Percentiles rank a stretch among this genome's conserved stretches.
Conservation (phyloP, 495 filamentous ascomycete genomes). For the Tuber borchii region DNA sequence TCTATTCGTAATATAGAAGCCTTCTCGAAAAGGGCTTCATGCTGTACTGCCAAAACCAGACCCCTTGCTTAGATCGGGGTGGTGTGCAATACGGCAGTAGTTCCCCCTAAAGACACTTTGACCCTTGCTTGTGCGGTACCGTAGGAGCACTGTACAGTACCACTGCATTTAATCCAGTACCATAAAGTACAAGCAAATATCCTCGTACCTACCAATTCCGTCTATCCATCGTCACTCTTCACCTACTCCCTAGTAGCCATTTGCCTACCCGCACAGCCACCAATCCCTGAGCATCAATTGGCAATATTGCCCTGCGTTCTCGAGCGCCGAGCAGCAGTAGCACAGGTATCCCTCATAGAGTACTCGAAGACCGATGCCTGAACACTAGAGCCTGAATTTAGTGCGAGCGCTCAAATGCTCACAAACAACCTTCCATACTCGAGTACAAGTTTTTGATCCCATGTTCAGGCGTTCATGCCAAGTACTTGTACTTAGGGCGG, state of each 20-base stretch:
- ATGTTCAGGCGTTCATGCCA: too few relatives aligned
- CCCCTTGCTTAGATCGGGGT: neutral
- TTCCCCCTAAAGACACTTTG: neutral
- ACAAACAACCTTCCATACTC: too few relatives aligned
- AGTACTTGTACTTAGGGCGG: too few relatives aligned
- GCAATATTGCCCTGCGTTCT: neutral
- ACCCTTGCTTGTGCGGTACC: neutral
- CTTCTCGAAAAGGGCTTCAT: neutral
- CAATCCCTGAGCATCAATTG: neutral
- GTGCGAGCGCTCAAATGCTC: too few relatives aligned
- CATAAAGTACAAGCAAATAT: neutral
- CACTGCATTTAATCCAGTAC: too few relatives aligned
- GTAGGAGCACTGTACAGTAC: too few relatives aligned
- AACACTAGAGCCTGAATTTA: too few relatives aligned
- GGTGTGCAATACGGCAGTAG: neutral
- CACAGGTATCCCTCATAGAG: neutral
- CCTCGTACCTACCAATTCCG: neutral
- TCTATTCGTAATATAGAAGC: neutral
- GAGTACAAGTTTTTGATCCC: too few relatives aligned
- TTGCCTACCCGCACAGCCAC: neutral
- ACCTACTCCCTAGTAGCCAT: neutral
- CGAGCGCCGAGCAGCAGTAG: neutral
- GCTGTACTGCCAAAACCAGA: neutral
- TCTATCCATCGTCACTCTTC: neutral
- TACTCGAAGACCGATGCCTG: too few relatives aligned